Percentiles rank a stretch among this genome's conserved stretches.
These are phyloP conservation scores for Cylindrodendrum hubeiense DNA, from an alignment of 2,329 filamentous ascomycete species.

Conservation along the genomic window DNA sequence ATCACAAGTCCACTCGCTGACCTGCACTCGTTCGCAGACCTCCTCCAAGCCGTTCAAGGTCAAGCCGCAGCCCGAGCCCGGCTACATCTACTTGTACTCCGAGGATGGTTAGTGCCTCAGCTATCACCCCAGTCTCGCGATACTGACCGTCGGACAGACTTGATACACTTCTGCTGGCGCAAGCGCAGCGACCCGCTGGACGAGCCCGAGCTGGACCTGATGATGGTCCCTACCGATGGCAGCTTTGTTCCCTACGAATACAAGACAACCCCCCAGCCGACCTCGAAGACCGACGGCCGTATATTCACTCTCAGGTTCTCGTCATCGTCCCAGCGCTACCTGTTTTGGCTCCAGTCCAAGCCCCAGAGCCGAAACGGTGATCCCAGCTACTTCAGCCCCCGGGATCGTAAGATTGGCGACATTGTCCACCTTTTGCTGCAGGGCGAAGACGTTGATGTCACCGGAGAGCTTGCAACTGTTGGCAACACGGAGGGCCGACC, in stretches of 20 bases:
- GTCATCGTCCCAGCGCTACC: slow-evolving; percentile 89
- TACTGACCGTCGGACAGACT: slow-evolving; percentile 64
- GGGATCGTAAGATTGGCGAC: slow-evolving; percentile 88
- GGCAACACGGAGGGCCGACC: slow-evolving; percentile 62
- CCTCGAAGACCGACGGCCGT: slow-evolving; percentile 83
- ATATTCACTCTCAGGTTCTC: slow-evolving; percentile 94
- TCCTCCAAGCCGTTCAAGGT: slow-evolving; percentile 76
- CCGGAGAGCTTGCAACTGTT: slow-evolving; percentile 76
- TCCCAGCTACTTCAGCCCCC: slow-evolving; percentile 82
- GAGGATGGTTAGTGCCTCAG: slow-evolving; percentile 78
- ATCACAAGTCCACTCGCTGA: slow-evolving; percentile 28
- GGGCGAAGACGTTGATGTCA: slow-evolving; percentile 88
- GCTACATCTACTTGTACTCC: slow-evolving; percentile 92
- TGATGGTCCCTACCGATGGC: slow-evolving; percentile 93
- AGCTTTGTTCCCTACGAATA: slow-evolving; percentile 86
- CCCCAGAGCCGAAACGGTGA: slow-evolving; percentile 78
- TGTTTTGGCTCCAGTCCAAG: slow-evolving; percentile 98
- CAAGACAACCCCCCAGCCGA: slow-evolving; percentile 66
- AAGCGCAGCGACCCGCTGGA: slow-evolving; percentile 78
- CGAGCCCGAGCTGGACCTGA: slow-evolving; percentile 85
- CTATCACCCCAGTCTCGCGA: background rate
- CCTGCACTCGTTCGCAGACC: slow-evolving; percentile 48
- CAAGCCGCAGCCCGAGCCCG: slow-evolving; percentile 77
- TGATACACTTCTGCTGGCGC: slow-evolving; percentile 98
- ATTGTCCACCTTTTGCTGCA: slow-evolving; percentile 88